Evolutionary conservation across 2,329 filamentous ascomycete genomes (phyloP).

Genomic region (Aspergillus sergii): DNA sequence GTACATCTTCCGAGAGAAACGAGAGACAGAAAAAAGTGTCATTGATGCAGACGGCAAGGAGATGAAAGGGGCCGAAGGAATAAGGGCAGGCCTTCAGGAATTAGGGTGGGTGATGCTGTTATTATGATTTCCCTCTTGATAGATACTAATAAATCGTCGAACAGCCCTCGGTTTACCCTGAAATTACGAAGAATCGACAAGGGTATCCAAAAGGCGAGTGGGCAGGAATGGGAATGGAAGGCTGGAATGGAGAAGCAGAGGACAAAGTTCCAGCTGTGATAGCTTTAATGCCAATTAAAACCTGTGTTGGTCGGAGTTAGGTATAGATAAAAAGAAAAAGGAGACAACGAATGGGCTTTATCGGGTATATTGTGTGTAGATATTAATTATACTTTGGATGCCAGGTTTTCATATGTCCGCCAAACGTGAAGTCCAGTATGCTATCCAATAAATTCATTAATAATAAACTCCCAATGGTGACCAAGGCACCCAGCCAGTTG

Average conservation of each 20-base stretch:
- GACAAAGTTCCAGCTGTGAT: constrained; percentile 86
- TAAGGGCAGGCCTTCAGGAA: constrained; percentile 87
- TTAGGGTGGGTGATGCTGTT: constrained; percentile 55
- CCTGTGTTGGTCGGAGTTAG: neutral
- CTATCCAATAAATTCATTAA: neutral
- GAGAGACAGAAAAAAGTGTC: constrained; percentile 82
- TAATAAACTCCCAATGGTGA: neutral
- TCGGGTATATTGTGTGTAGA: neutral
- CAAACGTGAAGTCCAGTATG: neutral
- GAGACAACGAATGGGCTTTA: neutral
- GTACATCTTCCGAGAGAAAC: constrained; percentile 90
- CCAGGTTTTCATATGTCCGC: neutral
- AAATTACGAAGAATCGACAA: constrained; percentile 91
- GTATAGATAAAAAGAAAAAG: neutral
- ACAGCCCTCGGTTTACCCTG: constrained; percentile 71
- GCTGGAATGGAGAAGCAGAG: constrained; percentile 90
- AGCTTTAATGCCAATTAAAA: neutral
- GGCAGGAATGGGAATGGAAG: constrained; percentile 96
- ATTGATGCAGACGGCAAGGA: constrained; percentile 79
- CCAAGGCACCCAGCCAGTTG: neutral
- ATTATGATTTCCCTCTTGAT: neutral
- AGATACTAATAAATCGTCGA: neutral
- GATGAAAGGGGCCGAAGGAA: constrained; percentile 80
- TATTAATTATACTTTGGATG: neutral
- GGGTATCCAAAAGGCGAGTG: constrained; percentile 75